Evolutionary conservation across 805 yeast species (phyloP).

Genomic region (Hanseniaspora valbyensis): DNA sequence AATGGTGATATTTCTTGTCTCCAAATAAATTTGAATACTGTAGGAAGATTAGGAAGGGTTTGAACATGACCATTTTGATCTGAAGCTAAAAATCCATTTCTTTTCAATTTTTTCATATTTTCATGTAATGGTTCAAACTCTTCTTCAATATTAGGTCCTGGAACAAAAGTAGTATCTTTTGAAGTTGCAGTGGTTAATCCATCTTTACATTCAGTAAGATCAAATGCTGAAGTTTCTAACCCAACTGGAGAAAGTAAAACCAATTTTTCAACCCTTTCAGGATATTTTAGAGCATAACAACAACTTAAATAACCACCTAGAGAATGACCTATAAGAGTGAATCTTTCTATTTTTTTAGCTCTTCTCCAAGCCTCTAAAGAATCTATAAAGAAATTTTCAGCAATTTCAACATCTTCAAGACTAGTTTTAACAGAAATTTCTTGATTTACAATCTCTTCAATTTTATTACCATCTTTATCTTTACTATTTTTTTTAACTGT

Average conservation of each 20-base stretch:
- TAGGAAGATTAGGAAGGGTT: constrained; percentile 30
- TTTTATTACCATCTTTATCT: constrained; percentile 57
- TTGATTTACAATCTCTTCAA: constrained; percentile 30
- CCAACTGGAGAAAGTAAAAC: constrained; percentile 64
- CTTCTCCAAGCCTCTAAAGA: constrained; percentile 53
- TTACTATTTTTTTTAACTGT: constrained; percentile 46
- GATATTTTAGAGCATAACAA: constrained; percentile 46
- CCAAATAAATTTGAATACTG: constrained; percentile 39
- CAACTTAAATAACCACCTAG: constrained; percentile 59
- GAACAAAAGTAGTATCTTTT: constrained; percentile 1
- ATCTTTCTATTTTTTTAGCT: constrained; percentile 36
- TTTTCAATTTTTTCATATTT: constrained; percentile 1
- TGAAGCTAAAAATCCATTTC: constrained; percentile 23
- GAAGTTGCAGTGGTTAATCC: background rate
- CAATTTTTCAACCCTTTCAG: constrained; percentile 40
- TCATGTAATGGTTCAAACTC: constrained; percentile 18
- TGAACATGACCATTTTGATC: constrained; percentile 29
- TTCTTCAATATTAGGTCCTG: constrained; percentile 27
- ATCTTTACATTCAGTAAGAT: constrained; percentile 17
- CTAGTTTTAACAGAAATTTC: constrained; percentile 16
- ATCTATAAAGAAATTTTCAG: constrained; percentile 31
- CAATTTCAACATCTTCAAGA: constrained; percentile 25
- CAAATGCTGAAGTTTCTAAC: constrained; percentile 44
- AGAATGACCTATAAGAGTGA: constrained; percentile 57
- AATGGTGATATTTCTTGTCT: constrained; percentile 45